Base-by-base conservation (phyloP, 1,284 basidiomycete species). In the Spongispora temasekensis region DNA sequence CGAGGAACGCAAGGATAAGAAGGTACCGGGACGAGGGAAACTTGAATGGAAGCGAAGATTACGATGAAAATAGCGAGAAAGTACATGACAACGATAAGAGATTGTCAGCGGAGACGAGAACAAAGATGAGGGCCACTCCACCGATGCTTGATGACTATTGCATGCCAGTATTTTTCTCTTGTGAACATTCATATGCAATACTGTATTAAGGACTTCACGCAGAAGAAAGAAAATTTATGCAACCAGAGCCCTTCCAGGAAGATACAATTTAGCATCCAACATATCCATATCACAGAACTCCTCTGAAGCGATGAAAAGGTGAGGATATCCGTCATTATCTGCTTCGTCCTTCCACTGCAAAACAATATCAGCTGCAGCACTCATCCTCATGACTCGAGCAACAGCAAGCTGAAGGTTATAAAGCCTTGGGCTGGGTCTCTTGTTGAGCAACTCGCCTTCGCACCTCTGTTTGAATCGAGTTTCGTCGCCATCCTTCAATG, bases 211-310 rank as follows among this genome's bases (percentile, higher is more conserved):
- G n/a, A n/a, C n/a, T n/a, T n/a, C n/a, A n/a, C n/a, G n/a, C n/a
- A n/a, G n/a, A n/a, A n/a, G n/a, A n/a, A n/a, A n/a, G n/a, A n/a
- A n/a, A n/a, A n/a, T n/a, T n/a, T 40, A 40, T 28, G 13, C 13
- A 9, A 28, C 23, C 5, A 31, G 7, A 15, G 53, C 60, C 54
- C 52, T 55, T 10, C 60, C 60, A 30, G 60, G 55, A 28, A 61
- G 57, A 44, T 50, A 21, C n/a, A 53, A 46, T 35, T 60, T 61
- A 21, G 60, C 58, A 51, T 60, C 52, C 60, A 61, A 25, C 31
- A 48, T 51, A 42, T 44, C 44, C 31, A 48, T 51, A 42, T 44
- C 44, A 51, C 35, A 60, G 30, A 12, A 55, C 44, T 51, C 58
- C 30, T 61, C 44, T 12, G 44, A 48, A 6, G 25, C 35, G 1